Evolutionary conservation across 2,329 filamentous ascomycete genomes (phyloP).

Genomic region (Scedosporium minutisporum): DNA sequence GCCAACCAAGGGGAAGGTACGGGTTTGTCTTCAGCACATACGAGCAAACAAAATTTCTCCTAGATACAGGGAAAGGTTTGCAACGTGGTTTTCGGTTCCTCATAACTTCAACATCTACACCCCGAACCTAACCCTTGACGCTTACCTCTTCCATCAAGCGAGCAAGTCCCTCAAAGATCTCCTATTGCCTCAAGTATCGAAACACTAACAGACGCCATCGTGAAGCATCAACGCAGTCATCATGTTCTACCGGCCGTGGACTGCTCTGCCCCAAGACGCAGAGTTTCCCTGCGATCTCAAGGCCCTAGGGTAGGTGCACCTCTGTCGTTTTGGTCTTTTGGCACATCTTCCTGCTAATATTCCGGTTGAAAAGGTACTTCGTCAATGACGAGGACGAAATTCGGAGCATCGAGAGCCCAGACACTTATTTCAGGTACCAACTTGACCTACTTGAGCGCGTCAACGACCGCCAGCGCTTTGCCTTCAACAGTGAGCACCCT

Average conservation of each 20-base stretch:
- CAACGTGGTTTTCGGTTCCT: neutral
- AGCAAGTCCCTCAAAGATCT: no score
- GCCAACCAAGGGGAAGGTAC: no score
- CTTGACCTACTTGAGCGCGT: slow-evolving; percentile 63
- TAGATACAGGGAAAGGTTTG: neutral
- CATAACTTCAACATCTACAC: no score
- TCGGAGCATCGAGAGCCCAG: slow-evolving; percentile 56
- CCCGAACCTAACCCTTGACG: no score
- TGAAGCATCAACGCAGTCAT: slow-evolving; percentile 9
- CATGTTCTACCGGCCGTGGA: slow-evolving; percentile 70
- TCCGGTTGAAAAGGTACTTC: slow-evolving; percentile 52
- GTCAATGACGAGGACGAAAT: slow-evolving; percentile 68
- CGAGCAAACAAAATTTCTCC: neutral
- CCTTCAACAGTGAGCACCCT: slow-evolving; percentile 58
- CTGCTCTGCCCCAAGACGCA: slow-evolving; percentile 61
- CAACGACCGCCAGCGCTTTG: slow-evolving; percentile 66
- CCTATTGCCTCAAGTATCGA: no score
- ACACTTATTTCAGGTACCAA: slow-evolving; percentile 65
- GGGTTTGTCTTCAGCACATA: neutral
- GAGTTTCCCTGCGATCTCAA: slow-evolving; percentile 56
- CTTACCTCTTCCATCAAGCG: no score
- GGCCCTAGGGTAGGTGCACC: slow-evolving; percentile 57
- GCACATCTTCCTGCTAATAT: neutral
- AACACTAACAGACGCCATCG: neutral
- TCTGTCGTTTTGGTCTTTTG: neutral